A percentile compares a stretch with the other conserved stretches of the same genome.
These are phyloP conservation scores for Ceratobasidium sp. DNA, from an alignment of 1,284 basidiomycete species.

Conservation along the genomic window DNA sequence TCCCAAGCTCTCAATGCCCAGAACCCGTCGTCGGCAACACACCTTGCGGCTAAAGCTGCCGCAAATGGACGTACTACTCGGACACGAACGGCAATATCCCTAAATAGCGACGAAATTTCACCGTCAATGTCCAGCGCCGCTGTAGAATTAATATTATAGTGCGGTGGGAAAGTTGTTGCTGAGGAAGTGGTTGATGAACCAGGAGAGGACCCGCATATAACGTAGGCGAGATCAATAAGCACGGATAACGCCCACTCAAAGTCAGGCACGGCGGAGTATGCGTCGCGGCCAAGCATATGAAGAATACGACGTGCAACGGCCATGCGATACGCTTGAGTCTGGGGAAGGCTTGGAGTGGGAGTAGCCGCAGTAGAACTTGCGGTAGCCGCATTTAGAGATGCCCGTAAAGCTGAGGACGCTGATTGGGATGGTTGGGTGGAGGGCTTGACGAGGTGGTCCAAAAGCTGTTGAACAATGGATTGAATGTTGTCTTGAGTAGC, in stretches of 20 bases:
- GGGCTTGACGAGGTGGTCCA: conserved; percentile 84
- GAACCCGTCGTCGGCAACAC: conserved; percentile 79
- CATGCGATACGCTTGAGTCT: conserved; percentile 82
- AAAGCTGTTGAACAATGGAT: conserved; percentile 87
- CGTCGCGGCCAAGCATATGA: conserved; percentile 82
- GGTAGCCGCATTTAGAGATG: conserved; percentile 57
- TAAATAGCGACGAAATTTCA: conserved; percentile 83
- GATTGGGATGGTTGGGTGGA: conserved; percentile 57
- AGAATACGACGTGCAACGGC: conserved; percentile 85
- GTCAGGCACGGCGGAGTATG: conserved; percentile 89
- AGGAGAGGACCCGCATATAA: conserved; percentile 59
- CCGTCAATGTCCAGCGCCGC: conserved; percentile 69
- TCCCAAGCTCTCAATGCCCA: conserved; percentile 67
- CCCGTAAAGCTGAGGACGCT: conserved; percentile 61
- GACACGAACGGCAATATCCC: conserved; percentile 90
- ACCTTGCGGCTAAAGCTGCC: conserved; percentile 74
- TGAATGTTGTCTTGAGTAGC: conserved; percentile 86
- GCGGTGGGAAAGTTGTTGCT: conserved; percentile 23
- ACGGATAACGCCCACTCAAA: conserved; percentile 98
- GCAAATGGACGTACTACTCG: conserved; percentile 81
- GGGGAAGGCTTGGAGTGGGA: conserved; percentile 65
- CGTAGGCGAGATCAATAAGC: conserved; percentile 88
- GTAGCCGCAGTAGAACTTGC: conserved; percentile 60
- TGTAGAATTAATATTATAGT: not conserved
- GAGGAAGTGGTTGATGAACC: not conserved